A percentile compares a stretch with the other conserved stretches of the same genome.
Conservation (phyloP, 208 protist species). For the Trypanosoma congolense region DNA sequence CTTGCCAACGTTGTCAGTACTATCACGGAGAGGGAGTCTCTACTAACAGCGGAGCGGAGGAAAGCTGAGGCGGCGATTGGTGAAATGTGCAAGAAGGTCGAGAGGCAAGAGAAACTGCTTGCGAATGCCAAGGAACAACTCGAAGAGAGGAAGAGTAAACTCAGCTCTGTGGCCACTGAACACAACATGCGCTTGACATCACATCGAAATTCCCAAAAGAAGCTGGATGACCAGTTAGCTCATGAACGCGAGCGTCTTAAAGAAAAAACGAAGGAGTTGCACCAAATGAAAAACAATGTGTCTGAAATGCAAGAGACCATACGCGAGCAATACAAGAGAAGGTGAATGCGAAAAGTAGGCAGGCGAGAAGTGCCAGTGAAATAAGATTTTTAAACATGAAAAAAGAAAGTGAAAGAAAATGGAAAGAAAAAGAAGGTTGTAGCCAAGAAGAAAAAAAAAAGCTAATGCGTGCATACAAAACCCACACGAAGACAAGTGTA, state of each 20-base stretch:
- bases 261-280: slow-evolving; percentile 38
- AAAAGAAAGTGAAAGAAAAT: background rate
- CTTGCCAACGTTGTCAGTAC: slow-evolving; percentile 35
- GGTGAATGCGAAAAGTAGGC: slow-evolving; percentile 4
- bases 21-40: slow-evolving; percentile 23
- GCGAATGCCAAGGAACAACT: slow-evolving; percentile 49
- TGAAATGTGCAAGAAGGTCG: slow-evolving; percentile 23
- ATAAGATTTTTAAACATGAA: background rate
- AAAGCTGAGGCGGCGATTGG: slow-evolving; percentile 24
- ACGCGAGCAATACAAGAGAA: slow-evolving; percentile 47
- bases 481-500: background rate
- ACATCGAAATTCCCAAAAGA: slow-evolving; percentile 34
- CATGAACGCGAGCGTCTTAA: slow-evolving; percentile 43
- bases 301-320: slow-evolving; percentile 50
- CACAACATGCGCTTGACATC: slow-evolving; percentile 42
- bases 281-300: slow-evolving; percentile 29
- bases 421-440: background rate
- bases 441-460: background rate
- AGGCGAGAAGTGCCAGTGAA: background rate
- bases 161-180: slow-evolving; percentile 37
- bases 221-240: slow-evolving; percentile 37
- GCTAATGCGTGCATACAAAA: background rate
- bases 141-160: slow-evolving; percentile 37
- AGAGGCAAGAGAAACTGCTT: slow-evolving; percentile 30
- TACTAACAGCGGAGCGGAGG: slow-evolving; percentile 21